Percentiles rank a stretch among this genome's conserved stretches.
Conservation (phyloP, 179 eudicot species). For the Beta macrorhiza region DNA sequence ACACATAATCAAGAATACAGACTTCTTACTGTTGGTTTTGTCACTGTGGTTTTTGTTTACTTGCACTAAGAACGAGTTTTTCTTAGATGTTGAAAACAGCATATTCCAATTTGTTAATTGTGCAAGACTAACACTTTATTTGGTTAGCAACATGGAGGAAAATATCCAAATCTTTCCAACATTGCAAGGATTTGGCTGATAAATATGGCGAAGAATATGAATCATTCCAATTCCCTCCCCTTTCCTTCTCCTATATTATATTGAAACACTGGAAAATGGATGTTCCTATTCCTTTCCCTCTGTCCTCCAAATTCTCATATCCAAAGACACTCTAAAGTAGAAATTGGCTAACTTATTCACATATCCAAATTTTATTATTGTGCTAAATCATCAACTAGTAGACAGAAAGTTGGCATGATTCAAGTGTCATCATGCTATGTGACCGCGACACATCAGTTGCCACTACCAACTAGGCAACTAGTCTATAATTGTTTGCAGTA, state of each 20-base stretch:
- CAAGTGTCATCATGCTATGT: background rate
- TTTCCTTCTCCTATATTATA: no score
- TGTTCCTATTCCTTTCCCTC: no score
- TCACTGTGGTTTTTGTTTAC: background rate
- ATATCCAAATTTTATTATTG: background rate
- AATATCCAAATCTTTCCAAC: no score
- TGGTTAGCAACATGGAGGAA: no score
- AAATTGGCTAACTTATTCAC: background rate
- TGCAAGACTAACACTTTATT: background rate
- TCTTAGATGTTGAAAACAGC: background rate
- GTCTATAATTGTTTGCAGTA: background rate
- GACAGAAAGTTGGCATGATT: conserved; percentile 2
- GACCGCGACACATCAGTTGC: conserved; percentile 8
- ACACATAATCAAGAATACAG: background rate
- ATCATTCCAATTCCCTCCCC: no score
- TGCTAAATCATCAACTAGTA: background rate
- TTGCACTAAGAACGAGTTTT: background rate
- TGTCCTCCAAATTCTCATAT: no score
- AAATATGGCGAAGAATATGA: no score
- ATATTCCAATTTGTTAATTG: background rate
- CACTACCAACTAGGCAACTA: conserved; percentile 1
- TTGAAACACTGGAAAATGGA: no score
- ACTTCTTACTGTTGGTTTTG: background rate
- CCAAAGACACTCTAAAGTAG: background rate
- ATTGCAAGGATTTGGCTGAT: no score